A percentile compares a stretch with the other conserved stretches of the same genome.
Evolutionary conservation across 495 filamentous ascomycete species (phyloP).

Genomic region (Penicillium cosmopolitanum): DNA sequence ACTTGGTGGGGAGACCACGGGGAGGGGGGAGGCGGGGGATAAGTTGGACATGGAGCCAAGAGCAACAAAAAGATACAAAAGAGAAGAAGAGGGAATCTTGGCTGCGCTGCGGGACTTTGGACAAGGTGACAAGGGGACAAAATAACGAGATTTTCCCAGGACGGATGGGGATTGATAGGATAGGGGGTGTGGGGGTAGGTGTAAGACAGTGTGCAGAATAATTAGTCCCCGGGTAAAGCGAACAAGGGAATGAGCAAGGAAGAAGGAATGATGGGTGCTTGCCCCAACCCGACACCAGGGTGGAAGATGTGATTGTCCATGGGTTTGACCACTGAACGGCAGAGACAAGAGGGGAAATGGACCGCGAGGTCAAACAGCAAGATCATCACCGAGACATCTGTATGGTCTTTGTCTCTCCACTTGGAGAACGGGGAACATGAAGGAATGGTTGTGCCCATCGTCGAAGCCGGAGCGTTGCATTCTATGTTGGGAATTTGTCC

Average conservation of each 20-base stretch:
- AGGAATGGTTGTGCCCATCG: conserved; percentile 24
- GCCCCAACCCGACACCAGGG: not conserved
- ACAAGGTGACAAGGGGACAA: conserved; percentile 39
- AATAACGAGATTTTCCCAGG: conserved; percentile 15
- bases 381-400: not conserved
- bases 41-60: conserved; percentile 31
- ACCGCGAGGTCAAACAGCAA: too few relatives aligned
- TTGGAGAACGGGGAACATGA: conserved; percentile 8
- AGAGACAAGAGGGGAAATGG: not conserved
- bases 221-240: conserved; percentile 14
- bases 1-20: conserved; percentile 23
- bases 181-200: not conserved
- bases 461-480: conserved; percentile 26
- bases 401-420: conserved; percentile 2
- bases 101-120: conserved; percentile 49
- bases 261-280: conserved; percentile 9
- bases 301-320: conserved; percentile 1
- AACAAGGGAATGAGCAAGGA: conserved; percentile 20
- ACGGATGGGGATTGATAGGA: conserved; percentile 13
- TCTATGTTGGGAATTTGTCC: conserved; percentile 31
- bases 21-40: conserved; percentile 34
- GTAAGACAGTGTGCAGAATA: not conserved
- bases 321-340: not conserved
- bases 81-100: conserved; percentile 44
- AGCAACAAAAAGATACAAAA: conserved; percentile 34